phyloP scores from a whole-genome alignment of 2,329 filamentous ascomycete genomes.

The Alternaria rosae region DNA sequence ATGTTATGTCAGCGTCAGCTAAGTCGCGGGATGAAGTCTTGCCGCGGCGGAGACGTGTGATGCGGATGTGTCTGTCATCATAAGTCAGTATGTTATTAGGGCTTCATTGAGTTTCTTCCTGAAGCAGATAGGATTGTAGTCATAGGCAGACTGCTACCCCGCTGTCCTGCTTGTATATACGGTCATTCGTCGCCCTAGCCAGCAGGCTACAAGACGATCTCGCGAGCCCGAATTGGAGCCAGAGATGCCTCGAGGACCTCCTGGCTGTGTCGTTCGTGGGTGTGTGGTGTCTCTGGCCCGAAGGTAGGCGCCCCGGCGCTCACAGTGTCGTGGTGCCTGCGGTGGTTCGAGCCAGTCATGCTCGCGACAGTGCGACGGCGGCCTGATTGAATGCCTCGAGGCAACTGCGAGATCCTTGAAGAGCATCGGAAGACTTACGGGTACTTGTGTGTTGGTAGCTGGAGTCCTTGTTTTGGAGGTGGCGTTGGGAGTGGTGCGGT shows the following conservation, averaged over 20 bases:
- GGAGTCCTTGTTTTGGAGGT: neutral
- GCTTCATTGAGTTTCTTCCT: neutral
- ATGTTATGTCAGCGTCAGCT: neutral
- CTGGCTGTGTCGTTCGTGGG: neutral
- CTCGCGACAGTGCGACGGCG: neutral
- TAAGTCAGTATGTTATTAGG: neutral
- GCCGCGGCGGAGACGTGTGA: neutral
- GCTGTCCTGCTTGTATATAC: neutral
- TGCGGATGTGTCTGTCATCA: neutral
- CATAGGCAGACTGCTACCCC: neutral
- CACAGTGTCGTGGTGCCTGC: neutral
- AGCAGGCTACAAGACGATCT: neutral
- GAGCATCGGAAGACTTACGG: neutral
- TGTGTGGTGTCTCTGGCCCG: neutral
- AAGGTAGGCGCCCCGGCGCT: too few species aligned
- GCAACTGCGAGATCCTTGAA: neutral
- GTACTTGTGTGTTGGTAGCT: neutral
- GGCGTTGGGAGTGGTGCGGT: neutral
- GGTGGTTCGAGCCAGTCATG: neutral
- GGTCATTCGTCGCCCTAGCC: neutral
- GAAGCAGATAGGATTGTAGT: neutral
- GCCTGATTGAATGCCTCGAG: neutral
- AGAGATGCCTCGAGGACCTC: neutral
- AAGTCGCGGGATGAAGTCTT: neutral
- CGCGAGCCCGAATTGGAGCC: neutral